These are phyloP conservation scores for Alternaria longipes DNA, from an alignment of 2,329 filamentous ascomycete species.

Conservation along the genomic window DNA sequence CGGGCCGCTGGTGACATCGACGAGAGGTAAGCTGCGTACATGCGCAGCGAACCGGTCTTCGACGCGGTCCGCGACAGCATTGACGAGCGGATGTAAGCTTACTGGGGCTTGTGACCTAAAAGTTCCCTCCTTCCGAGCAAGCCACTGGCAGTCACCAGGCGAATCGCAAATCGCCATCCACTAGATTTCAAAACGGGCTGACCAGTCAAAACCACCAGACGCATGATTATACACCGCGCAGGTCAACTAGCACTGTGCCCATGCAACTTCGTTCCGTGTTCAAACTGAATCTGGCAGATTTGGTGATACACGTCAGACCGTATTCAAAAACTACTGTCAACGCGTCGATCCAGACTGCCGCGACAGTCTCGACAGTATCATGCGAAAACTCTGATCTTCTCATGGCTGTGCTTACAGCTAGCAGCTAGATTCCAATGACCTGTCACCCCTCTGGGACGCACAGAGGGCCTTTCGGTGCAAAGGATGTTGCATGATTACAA, in stretches of 20 bases:
- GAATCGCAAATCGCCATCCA: slow-evolving; percentile 6
- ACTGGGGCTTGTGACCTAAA: slow-evolving; percentile 18
- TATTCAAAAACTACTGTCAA: slow-evolving; percentile 1
- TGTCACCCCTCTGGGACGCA: neutral
- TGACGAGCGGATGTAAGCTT: slow-evolving; percentile 23
- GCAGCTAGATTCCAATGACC: neutral
- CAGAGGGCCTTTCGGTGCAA: neutral
- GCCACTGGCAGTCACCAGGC: slow-evolving; percentile 3
- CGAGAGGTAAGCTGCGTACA: slow-evolving; percentile 3
- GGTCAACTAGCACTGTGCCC: neutral
- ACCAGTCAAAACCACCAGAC: slow-evolving; percentile 7
- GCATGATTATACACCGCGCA: neutral
- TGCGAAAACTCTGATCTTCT: slow-evolving; percentile 1
- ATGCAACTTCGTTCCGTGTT: neutral
- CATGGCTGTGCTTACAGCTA: neutral
- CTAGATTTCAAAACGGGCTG: neutral
- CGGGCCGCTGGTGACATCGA: slow-evolving; percentile 11
- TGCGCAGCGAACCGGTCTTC: slow-evolving; percentile 5
- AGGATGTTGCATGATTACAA: neutral
- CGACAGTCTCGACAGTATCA: neutral
- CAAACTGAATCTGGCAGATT: neutral
- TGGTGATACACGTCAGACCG: slow-evolving; percentile 14
- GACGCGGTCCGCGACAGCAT: slow-evolving; percentile 12
- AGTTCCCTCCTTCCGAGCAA: slow-evolving; percentile 5
- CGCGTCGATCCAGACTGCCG: neutral